Evolutionary conservation across 768 basidiomycete genomes (phyloP).

Genomic region (Trametes coccinea): DNA sequence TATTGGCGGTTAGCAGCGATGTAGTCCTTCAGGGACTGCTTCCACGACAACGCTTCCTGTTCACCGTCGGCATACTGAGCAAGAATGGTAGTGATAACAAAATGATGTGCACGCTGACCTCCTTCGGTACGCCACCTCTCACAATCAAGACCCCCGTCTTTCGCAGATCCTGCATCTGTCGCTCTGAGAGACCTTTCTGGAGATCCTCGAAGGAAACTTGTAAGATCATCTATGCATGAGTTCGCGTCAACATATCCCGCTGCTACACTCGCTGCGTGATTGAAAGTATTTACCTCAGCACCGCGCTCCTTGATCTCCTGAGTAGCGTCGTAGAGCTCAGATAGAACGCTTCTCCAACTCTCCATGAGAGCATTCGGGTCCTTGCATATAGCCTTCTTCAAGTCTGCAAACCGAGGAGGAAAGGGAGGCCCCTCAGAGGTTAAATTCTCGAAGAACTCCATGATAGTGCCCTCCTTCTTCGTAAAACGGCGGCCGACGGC

Average conservation of each 20-base stretch:
- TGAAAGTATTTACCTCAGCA: slow-evolving; percentile 39
- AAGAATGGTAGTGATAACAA: not conserved
- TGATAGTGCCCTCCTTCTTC: slow-evolving; percentile 44
- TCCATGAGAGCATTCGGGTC: slow-evolving; percentile 41
- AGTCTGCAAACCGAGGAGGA: slow-evolving; percentile 54
- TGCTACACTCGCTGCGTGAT: too few species aligned
- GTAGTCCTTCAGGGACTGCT: slow-evolving; percentile 53
- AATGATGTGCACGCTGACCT: slow-evolving; percentile 35
- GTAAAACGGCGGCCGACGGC: not conserved
- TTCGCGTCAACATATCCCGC: too few species aligned
- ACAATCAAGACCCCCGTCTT: slow-evolving; percentile 57
- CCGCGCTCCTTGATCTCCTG: slow-evolving; percentile 50
- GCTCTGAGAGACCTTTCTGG: slow-evolving; percentile 46
- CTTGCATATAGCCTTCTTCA: slow-evolving; percentile 58
- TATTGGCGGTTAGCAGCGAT: slow-evolving; percentile 46
- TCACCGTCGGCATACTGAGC: too few species aligned
- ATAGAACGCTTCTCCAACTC: slow-evolving; percentile 58
- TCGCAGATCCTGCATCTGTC: slow-evolving; percentile 47
- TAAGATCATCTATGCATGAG: slow-evolving; percentile 48
- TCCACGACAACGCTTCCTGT: slow-evolving; percentile 64
- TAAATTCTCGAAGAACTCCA: slow-evolving; percentile 48
- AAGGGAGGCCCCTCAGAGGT: slow-evolving; percentile 42
- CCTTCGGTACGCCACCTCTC: slow-evolving; percentile 53
- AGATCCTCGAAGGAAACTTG: slow-evolving; percentile 47
- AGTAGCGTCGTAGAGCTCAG: slow-evolving; percentile 46